A percentile compares a stretch with the other conserved stretches of the same genome.
Evolutionary conservation across 306 rosid species (phyloP).

Genomic region (Ormosia semicastrata): DNA sequence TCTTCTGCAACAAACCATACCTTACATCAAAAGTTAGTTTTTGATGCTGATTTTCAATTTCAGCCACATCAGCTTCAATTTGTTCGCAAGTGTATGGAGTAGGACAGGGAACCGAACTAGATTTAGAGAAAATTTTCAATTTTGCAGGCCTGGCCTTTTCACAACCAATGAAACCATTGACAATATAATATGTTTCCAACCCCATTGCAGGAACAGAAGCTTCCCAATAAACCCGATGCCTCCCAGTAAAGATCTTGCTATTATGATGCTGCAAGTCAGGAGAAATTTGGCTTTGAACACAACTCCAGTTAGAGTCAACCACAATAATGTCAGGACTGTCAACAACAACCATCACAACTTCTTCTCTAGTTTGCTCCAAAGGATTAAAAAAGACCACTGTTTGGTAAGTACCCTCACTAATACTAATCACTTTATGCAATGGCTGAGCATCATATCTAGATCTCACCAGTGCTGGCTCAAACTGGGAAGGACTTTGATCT

Average conservation of each 20-base stretch:
- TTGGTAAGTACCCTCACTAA: constrained; percentile 62
- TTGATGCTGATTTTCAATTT: constrained; percentile 74
- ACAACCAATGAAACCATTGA: constrained; percentile 61
- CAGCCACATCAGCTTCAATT: constrained; percentile 46
- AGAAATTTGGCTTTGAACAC: constrained; percentile 81
- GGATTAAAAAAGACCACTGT: constrained; percentile 77
- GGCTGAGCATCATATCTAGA: constrained; percentile 92
- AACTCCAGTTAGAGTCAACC: constrained; percentile 72
- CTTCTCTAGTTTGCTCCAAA: constrained; percentile 86
- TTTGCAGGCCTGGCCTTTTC: constrained; percentile 77
- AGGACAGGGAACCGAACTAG: constrained; percentile 62
- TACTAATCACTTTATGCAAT: constrained; percentile 61
- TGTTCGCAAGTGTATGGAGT: constrained; percentile 69
- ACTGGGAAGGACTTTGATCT: constrained; percentile 75
- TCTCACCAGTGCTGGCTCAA: constrained; percentile 76
- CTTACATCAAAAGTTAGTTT: constrained; percentile 69
- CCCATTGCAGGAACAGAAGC: constrained; percentile 89
- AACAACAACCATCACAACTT: constrained; percentile 80
- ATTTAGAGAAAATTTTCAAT: constrained; percentile 58
- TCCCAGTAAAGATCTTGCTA: constrained; percentile 75
- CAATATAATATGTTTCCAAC: constrained; percentile 74
- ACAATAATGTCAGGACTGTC: constrained; percentile 74
- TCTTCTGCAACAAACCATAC: constrained; percentile 75
- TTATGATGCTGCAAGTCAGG: constrained; percentile 80
- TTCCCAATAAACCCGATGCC: constrained; percentile 81